A percentile compares a stretch with the other conserved stretches of the same genome.
phyloP scores from a whole-genome alignment of 2,329 filamentous ascomycete genomes.

The Emergomyces orientalis region DNA sequence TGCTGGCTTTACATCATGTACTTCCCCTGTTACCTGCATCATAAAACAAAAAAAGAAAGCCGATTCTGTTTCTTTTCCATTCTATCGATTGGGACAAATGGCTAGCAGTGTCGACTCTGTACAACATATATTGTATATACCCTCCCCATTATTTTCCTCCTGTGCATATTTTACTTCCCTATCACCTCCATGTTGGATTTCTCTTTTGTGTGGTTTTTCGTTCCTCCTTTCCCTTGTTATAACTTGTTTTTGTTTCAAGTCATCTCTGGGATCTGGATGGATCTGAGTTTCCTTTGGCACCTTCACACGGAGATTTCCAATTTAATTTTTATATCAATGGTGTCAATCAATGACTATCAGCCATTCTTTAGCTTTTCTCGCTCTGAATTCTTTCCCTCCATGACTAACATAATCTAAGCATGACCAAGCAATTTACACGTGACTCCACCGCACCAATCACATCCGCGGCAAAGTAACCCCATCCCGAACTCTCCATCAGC shows the following conservation, averaged over 20 bases:
- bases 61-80: neutral
- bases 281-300: neutral
- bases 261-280: neutral
- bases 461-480: slow-evolving; percentile 25
- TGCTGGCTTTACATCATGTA: neutral
- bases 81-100: neutral
- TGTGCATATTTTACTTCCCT: neutral
- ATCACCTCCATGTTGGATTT: neutral
- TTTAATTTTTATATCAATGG: neutral
- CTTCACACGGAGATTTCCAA: neutral
- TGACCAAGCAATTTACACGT: slow-evolving; percentile 22
- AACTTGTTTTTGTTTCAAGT: neutral
- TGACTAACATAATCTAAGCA: too few species aligned
- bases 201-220: neutral
- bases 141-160: neutral
- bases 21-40: neutral
- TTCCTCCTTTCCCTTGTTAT: neutral
- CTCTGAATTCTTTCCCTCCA: too few species aligned
- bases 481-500: slow-evolving; percentile 25
- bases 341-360: neutral
- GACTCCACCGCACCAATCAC: slow-evolving; percentile 28
- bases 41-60: neutral
- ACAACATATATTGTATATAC: slow-evolving; percentile 3
- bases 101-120: neutral
- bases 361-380: too few species aligned